Evolutionary conservation across 208 protist species (phyloP), one percentile per base, ranked within the genome.

Genomic region (Crithidia expoeki): DNA sequence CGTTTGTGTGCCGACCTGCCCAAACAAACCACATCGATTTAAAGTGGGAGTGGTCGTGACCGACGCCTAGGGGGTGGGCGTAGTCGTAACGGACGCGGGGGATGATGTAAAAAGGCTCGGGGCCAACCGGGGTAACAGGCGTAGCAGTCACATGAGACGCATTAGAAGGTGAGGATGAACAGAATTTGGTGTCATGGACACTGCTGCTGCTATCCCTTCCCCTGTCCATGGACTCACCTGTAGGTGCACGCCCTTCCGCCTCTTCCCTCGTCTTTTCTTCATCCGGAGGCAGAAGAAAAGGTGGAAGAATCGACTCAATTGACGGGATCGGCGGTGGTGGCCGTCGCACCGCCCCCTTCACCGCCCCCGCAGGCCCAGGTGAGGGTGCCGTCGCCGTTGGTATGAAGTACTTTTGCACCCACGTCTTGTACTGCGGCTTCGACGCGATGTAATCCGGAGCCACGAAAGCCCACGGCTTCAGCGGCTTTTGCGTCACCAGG

Each of bases 1-100:
- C 85, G 49, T 38, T 47, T 11, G 79, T 84, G 44, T 76, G 84
- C 5, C 78, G 74, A 17, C 84, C 85, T 2, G 76, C 66, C 80
- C 82, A 90, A 19, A 94, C 85, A 70, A 85, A 90, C 86, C 79
- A 92, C 78, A 92, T 91, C 17, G 85, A 90, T 33, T 84, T 79
- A 72, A 94, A 92, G 77, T 90, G 84, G 12, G 85, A 89, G 72
- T 90, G 80, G 17, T 76, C 86, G 34, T 92, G 68, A 38, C 81
- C 84, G 19, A 77, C 84, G 49, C 80, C 82, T 14, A 77, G 49
- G 4, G 85, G 89, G 71, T 92, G 85, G 49, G 62, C 53, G 56
- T 85, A 90, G 74, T 94, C 86, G 82, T 92, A 90, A 17, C 75
- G 64, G 12, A 30, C 59, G 14, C 73, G 71, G 1, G 84, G 84